phyloP scores from a whole-genome alignment of 169 alveolate species.

The Eimeria zaria region DNA sequence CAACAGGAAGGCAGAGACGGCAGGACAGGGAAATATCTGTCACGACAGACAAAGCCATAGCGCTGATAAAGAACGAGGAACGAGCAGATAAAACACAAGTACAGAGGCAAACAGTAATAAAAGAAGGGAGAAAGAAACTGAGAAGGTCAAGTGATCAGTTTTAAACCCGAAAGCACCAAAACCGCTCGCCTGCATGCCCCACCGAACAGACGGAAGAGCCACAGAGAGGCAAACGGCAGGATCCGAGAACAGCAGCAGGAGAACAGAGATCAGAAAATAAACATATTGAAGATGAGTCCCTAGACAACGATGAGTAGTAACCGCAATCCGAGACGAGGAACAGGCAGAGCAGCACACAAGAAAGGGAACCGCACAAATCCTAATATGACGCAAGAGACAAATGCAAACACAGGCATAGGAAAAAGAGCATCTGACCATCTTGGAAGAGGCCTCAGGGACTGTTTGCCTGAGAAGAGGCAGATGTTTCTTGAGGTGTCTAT shows the following conservation, averaged over 20 bases:
- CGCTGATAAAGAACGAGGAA: neutral
- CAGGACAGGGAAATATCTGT: neutral
- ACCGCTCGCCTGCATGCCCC: neutral
- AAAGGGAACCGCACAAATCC: neutral
- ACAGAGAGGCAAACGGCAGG: neutral
- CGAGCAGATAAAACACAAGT: neutral
- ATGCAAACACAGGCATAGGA: neutral
- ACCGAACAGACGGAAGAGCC: neutral
- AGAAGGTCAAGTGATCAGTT: neutral
- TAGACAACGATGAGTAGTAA: neutral
- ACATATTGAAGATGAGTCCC: neutral
- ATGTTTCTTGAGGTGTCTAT: neutral
- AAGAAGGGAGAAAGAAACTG: neutral
- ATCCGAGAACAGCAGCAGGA: neutral
- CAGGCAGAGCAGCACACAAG: neutral
- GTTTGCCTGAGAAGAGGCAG: neutral
- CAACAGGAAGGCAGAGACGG: neutral
- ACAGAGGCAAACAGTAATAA: neutral
- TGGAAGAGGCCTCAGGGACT: slow-evolving; percentile 9
- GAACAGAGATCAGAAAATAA: neutral
- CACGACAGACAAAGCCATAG: neutral
- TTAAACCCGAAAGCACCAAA: neutral
- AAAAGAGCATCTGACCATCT: neutral
- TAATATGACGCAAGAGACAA: neutral
- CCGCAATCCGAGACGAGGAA: neutral